Conservation (phyloP, 2,329 filamentous ascomycete species). For the Dactylellina sp. region DNA sequence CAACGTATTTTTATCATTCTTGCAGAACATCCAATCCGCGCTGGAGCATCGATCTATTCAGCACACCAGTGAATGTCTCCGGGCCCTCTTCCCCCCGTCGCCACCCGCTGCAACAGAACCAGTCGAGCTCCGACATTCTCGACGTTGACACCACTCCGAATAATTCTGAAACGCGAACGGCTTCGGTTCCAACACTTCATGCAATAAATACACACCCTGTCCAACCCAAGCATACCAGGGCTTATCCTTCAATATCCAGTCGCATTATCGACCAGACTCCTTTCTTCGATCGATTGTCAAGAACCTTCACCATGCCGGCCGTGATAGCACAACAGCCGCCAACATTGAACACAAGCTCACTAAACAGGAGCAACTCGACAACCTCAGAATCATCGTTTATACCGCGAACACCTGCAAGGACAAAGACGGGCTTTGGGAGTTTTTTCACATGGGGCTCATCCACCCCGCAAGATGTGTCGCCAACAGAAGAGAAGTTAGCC, state of each 20-base stretch:
- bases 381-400: slow-evolving; percentile 46
- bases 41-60: slow-evolving; percentile 53
- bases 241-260: slow-evolving; percentile 54
- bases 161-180: slow-evolving; percentile 45
- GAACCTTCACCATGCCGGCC: slow-evolving; percentile 51
- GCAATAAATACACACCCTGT: slow-evolving; percentile 38
- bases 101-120: slow-evolving; percentile 46
- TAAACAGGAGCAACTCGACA: slow-evolving; percentile 53
- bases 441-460: slow-evolving; percentile 53
- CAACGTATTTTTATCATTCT: slow-evolving; percentile 13
- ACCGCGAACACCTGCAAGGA: slow-evolving; percentile 38
- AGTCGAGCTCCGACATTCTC: slow-evolving; percentile 41
- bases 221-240: slow-evolving; percentile 27
- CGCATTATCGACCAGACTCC: slow-evolving; percentile 44
- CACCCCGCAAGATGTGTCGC: slow-evolving; percentile 31
- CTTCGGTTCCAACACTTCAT: slow-evolving; percentile 36
- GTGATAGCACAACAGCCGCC: slow-evolving; percentile 46
- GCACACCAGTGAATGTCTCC: slow-evolving; percentile 38
- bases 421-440: slow-evolving; percentile 45
- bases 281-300: slow-evolving; percentile 39
- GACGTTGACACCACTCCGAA: slow-evolving; percentile 29
- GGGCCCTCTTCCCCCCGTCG: slow-evolving; percentile 43
- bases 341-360: slow-evolving; percentile 30
- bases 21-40: slow-evolving; percentile 40
- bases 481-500: slow-evolving; percentile 27